A percentile compares a stretch with the other conserved stretches of the same genome.
phyloP scores from a whole-genome alignment of 2,329 filamentous ascomycete genomes.

The Cadophora luteo-olivacea region DNA sequence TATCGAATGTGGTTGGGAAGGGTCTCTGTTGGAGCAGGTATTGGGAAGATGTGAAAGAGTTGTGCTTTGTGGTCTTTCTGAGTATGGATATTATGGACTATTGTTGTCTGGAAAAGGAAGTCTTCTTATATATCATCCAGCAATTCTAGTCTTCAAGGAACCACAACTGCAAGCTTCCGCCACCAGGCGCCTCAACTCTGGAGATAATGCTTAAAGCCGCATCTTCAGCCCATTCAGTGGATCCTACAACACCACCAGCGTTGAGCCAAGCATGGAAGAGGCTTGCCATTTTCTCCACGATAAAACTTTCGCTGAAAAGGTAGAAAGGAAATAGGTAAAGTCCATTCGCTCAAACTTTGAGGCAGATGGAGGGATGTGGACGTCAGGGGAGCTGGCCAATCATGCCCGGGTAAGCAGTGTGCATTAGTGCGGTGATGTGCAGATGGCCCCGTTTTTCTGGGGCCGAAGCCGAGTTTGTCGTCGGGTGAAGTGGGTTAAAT shows the following conservation, averaged over 20 bases:
- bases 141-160: not conserved
- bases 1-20: not conserved
- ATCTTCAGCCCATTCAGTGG: not conserved
- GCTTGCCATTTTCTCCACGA: not conserved
- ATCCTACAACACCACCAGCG: not conserved
- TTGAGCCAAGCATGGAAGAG: not conserved
- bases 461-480: not conserved
- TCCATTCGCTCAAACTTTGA: not conserved
- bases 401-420: not conserved
- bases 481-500: not conserved
- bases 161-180: not conserved
- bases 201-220: constrained; percentile 6
- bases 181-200: not conserved
- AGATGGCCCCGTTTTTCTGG: not conserved
- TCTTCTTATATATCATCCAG: not conserved
- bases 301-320: not conserved
- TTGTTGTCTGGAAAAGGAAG: not conserved
- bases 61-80: no score
- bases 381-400: not conserved
- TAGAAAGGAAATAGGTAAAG: not conserved
- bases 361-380: not conserved
- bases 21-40: no score
- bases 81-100: no score
- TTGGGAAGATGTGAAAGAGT: not conserved
- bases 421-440: constrained; percentile 1